phyloP scores from a whole-genome alignment of 495 filamentous ascomycete species.

The Sphaerosporella brunnea region DNA sequence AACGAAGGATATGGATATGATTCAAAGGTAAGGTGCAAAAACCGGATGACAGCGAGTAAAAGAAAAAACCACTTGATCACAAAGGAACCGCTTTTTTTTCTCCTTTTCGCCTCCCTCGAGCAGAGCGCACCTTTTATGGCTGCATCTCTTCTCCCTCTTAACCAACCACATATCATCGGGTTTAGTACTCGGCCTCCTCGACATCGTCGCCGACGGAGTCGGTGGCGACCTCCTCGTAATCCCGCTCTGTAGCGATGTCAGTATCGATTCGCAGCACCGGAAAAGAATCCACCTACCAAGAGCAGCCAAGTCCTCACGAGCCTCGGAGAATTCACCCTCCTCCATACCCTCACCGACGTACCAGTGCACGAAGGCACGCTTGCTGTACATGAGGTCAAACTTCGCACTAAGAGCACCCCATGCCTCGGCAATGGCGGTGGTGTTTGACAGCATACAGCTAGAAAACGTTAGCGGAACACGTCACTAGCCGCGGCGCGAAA shows the following conservation, averaged over 20 bases:
- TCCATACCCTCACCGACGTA: conserved; percentile 95
- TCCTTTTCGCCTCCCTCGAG: background rate
- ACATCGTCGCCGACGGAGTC: conserved; percentile 81
- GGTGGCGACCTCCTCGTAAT: conserved; percentile 97
- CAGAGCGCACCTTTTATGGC: background rate
- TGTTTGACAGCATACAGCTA: conserved; percentile 73
- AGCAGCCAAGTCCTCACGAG: conserved; percentile 74
- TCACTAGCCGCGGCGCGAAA: background rate
- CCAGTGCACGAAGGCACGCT: conserved; percentile 90
- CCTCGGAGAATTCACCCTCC: conserved; percentile 84
- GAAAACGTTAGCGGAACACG: conserved; percentile 7
- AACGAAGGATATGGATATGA: conserved; percentile 8
- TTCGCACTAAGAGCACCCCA: conserved; percentile 82
- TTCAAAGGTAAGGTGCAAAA: conserved; percentile 2
- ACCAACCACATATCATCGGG: background rate
- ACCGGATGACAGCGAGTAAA: conserved; percentile 5
- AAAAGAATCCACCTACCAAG: conserved; percentile 29
- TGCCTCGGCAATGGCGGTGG: conserved; percentile 76
- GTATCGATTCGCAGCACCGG: conserved; percentile 8
- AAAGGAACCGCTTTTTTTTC: conserved; percentile 1
- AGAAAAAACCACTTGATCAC: conserved; percentile 5
- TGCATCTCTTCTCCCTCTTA: background rate
- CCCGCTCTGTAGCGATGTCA: conserved; percentile 45
- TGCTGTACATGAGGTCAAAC: conserved; percentile 94
- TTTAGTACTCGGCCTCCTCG: conserved; percentile 88